Base-by-base conservation (phyloP, 495 filamentous ascomycete species). In the Penicillium turbatum region DNA sequence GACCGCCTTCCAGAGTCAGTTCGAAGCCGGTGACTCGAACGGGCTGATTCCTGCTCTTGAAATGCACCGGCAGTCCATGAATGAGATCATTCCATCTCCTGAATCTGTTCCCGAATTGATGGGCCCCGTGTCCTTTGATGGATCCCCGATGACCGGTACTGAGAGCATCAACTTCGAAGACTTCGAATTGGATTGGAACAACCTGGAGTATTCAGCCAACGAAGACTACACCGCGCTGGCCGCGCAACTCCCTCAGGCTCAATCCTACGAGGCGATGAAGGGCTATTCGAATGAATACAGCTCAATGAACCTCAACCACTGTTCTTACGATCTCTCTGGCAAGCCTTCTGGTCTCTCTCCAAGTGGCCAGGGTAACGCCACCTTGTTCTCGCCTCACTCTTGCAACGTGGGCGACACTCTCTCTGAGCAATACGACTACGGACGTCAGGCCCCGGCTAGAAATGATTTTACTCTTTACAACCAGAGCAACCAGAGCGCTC, bases 331-430 rank as follows among this genome's bases (percentile, higher is more conserved):
- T 11, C 34, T 29, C 16, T 30, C 51, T 10, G 35, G 16, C 19
- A 63, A 71, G 31, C 51, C 71, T 2, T 69, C 77, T 7, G 81
- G 83, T 39, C 76, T 88, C 50, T 86, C 84, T 11, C 81, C 82
- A 31, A 70, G 74, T 39, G 84, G 79, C 1, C 85, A 87, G 56
- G 82, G 77, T 16, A 82, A 84, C 43, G 61, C 79, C 10, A 82
- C 86, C 76, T 75, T 88, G 39, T 85, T 78, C 64, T 84, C 84
- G 0, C 84, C 84, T 3, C 71, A 78, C 42, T 77, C 80, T 1
- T 58, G 48, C 35, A 19, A 51, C 3, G 54, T 64, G 2, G 72
- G 73, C 15, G 69, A 71, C 38, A 64, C 64, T 10, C 16, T 59
- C 12, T 44, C 47, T 39, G 73, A 73, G 9, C 77, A 75, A 44